A percentile compares a stretch with the other conserved stretches of the same genome.
phyloP scores from a whole-genome alignment of 768 basidiomycete genomes.

The Auriscalpium orientale region DNA sequence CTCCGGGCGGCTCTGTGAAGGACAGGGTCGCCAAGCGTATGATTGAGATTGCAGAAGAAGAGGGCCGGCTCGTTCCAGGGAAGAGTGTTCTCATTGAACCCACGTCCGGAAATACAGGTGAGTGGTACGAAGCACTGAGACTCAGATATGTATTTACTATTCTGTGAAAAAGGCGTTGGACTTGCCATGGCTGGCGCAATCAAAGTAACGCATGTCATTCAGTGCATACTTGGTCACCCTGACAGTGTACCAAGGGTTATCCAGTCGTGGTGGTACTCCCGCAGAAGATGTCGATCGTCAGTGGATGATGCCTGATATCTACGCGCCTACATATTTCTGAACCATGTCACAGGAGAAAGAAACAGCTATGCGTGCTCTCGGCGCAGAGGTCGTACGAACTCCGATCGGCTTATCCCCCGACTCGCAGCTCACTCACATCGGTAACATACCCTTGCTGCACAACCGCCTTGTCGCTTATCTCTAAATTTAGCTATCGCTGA shows the following conservation, averaged over 20 bases:
- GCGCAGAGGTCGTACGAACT: slow-evolving; percentile 92
- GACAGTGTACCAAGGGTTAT: slow-evolving; percentile 59
- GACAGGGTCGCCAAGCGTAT: slow-evolving; percentile 95
- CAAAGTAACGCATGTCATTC: slow-evolving; percentile 51
- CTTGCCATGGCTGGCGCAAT: slow-evolving; percentile 89
- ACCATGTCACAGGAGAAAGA: slow-evolving; percentile 70
- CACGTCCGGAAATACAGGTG: slow-evolving; percentile 93
- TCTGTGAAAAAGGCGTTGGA: slow-evolving; percentile 53
- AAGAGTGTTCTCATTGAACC: slow-evolving; percentile 53
- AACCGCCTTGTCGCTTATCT: slow-evolving; percentile 44
- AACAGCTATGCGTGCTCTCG: slow-evolving; percentile 81
- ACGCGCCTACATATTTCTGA: too few species aligned
- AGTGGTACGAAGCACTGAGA: slow-evolving; percentile 8
- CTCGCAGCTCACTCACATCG: slow-evolving; percentile 85
- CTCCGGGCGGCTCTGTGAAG: slow-evolving; percentile 90
- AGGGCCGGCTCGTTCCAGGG: slow-evolving; percentile 79
- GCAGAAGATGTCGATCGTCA: slow-evolving; percentile 85
- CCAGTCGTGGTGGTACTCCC: slow-evolving; percentile 85
- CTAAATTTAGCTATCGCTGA: slow-evolving; percentile 91
- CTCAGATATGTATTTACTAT: not conserved
- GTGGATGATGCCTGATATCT: slow-evolving; percentile 13
- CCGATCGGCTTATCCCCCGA: slow-evolving; percentile 87
- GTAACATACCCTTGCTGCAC: slow-evolving; percentile 40
- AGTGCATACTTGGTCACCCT: slow-evolving; percentile 49
- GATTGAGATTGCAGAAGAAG: slow-evolving; percentile 89